phyloP scores from a whole-genome alignment of 2,329 filamentous ascomycete species.

The Nectriaceae sp. region DNA sequence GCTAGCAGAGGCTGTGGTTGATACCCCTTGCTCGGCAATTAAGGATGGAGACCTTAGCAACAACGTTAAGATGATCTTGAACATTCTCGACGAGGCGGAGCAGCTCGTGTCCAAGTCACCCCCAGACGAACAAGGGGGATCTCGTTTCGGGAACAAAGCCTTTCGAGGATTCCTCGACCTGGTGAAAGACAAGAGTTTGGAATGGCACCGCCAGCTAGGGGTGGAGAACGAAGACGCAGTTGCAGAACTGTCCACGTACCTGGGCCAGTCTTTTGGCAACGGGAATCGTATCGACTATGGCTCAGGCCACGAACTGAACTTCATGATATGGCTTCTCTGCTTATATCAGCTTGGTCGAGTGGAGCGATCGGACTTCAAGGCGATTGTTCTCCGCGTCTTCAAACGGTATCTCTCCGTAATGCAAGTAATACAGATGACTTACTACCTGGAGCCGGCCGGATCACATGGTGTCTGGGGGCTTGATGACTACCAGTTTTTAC shows the following conservation, averaged over 20 bases:
- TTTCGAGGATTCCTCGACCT: slow-evolving; percentile 82
- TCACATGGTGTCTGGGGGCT: slow-evolving; percentile 98
- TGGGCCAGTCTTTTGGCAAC: slow-evolving; percentile 84
- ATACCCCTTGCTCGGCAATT: slow-evolving; percentile 66
- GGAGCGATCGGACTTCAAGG: slow-evolving; percentile 65
- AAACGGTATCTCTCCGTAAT: slow-evolving; percentile 81
- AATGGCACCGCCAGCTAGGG: slow-evolving; percentile 67
- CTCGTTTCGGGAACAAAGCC: slow-evolving; percentile 90
- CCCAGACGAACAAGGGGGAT: slow-evolving; percentile 82
- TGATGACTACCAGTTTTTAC: slow-evolving; percentile 96
- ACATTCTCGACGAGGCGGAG: slow-evolving; percentile 71
- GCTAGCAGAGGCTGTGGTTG: slow-evolving; percentile 78
- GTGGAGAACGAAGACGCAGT: slow-evolving; percentile 55
- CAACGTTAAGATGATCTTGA: slow-evolving; percentile 63
- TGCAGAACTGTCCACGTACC: slow-evolving; percentile 76
- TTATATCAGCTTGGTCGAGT: slow-evolving; percentile 78
- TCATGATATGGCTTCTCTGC: slow-evolving; percentile 94
- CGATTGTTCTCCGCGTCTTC: slow-evolving; percentile 78
- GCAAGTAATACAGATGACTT: slow-evolving; percentile 84
- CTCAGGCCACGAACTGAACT: slow-evolving; percentile 96
- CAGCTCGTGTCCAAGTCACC: slow-evolving; percentile 69
- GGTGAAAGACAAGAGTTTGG: slow-evolving; percentile 53
- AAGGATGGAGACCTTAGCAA: slow-evolving; percentile 58
- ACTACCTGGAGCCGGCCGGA: slow-evolving; percentile 95
- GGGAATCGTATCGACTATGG: slow-evolving; percentile 90